A percentile compares a stretch with the other conserved stretches of the same genome.
Evolutionary conservation across 2,329 filamentous ascomycete species (phyloP).

Genomic region (Beauveria pseudobassiana): DNA sequence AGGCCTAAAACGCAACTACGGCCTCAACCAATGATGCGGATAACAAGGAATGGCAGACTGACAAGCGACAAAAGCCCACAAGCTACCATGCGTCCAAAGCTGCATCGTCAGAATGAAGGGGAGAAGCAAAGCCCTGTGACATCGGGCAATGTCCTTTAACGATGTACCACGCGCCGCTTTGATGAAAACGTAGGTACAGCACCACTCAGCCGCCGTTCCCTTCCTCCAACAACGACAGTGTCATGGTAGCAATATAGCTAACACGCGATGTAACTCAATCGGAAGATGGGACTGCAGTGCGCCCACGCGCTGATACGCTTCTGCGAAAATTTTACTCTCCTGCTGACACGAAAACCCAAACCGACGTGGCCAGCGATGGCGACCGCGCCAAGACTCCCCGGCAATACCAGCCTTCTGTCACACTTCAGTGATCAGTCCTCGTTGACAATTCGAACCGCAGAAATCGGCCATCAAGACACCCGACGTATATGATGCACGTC

Average conservation of each 20-base stretch:
- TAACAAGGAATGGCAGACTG: neutral
- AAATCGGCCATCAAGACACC: neutral
- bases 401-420: neutral
- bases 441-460: no score
- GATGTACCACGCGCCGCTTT: neutral
- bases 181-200: neutral
- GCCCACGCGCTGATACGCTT: neutral
- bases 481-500: fast-evolving
- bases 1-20: no score
- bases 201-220: no score
- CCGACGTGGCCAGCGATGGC: neutral
- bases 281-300: no score
- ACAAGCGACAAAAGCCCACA: neutral
- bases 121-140: no score
- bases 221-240: no score
- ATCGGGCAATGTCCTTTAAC: neutral
- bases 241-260: neutral
- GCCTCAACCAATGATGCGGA: neutral
- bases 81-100: neutral
- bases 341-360: neutral
- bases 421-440: no score
- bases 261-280: no score
- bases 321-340: neutral
- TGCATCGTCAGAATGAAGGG: no score
- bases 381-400: neutral